Conservation (phyloP, 163 green algal species). For the Scenedesmus sp. region DNA sequence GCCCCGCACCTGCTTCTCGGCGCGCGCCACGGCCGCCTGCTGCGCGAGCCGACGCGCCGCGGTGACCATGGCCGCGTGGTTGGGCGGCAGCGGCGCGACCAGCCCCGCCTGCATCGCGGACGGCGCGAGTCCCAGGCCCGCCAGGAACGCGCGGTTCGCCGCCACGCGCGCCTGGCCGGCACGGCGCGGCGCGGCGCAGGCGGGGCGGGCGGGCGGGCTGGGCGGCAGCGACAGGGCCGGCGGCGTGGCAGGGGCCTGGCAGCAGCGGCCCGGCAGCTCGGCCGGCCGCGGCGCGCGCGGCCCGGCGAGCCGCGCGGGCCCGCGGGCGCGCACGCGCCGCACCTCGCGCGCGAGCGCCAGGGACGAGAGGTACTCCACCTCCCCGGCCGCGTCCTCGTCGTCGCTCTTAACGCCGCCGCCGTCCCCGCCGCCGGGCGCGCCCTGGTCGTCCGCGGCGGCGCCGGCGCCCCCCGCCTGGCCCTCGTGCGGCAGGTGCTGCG, state of each 20-base stretch:
- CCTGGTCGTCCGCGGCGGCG: background rate
- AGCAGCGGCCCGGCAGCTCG: too few relatives aligned
- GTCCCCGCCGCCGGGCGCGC: background rate
- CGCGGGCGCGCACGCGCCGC: too few relatives aligned
- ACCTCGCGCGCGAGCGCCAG: conserved; percentile 27
- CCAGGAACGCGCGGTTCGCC: conserved; percentile 25
- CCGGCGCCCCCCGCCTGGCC: background rate
- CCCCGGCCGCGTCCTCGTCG: background rate
- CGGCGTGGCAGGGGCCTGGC: too few relatives aligned
- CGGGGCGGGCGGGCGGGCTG: too few relatives aligned
- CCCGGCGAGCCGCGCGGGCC: too few relatives aligned
- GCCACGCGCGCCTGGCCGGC: conserved; percentile 24
- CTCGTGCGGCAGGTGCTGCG: conserved; percentile 26
- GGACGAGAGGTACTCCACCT: conserved; percentile 16
- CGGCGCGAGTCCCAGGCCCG: conserved; percentile 4
- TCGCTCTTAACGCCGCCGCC: conserved; percentile 8
- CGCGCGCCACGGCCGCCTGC: conserved; percentile 16
- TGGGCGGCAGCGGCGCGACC: background rate
- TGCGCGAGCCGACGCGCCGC: conserved; percentile 23
- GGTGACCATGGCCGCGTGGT: conserved; percentile 8
- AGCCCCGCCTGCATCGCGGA: conserved; percentile 22
- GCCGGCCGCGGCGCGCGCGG: too few relatives aligned
- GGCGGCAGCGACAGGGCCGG: too few relatives aligned
- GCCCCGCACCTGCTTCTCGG: conserved; percentile 22
- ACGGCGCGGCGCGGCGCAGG: too few relatives aligned